phyloP scores from a whole-genome alignment of 2,329 filamentous ascomycete species.

The Exophiala phaeomuriformis region DNA sequence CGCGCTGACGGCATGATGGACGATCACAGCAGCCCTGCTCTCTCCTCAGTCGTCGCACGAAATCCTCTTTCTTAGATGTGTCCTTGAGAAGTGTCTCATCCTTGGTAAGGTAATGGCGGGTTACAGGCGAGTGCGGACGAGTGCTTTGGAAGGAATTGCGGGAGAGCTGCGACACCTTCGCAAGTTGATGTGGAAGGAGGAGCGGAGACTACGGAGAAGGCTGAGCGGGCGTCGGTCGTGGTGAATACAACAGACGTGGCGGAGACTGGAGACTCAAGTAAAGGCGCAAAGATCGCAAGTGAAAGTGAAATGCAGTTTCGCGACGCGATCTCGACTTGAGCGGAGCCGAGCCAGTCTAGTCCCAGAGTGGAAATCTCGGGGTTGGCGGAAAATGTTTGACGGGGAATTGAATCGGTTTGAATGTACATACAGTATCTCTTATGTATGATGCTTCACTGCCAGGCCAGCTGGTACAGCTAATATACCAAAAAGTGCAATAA shows the following conservation, averaged over 20 bases:
- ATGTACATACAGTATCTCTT: no score
- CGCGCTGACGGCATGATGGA: slow-evolving; percentile 66
- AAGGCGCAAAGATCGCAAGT: background rate
- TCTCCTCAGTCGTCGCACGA: background rate
- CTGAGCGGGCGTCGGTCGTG: background rate
- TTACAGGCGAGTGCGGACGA: background rate
- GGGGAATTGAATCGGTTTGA: no score
- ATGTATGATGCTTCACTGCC: no score
- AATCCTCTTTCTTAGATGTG: slow-evolving; percentile 4
- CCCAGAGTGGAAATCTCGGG: background rate
- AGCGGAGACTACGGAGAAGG: background rate
- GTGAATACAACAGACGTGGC: background rate
- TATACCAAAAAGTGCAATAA: no score
- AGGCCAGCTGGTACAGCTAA: no score
- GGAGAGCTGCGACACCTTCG: background rate
- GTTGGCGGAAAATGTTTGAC: background rate
- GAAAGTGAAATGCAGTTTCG: background rate
- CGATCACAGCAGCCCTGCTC: background rate
- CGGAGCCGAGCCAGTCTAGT: background rate
- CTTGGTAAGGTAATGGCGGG: background rate
- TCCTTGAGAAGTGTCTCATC: background rate
- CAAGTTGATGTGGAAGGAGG: background rate
- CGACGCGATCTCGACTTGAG: background rate
- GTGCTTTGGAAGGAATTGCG: background rate
- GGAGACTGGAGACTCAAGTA: background rate